Evolutionary conservation across 305 asterid species (phyloP).

Genomic region (Ajuga reptans): DNA sequence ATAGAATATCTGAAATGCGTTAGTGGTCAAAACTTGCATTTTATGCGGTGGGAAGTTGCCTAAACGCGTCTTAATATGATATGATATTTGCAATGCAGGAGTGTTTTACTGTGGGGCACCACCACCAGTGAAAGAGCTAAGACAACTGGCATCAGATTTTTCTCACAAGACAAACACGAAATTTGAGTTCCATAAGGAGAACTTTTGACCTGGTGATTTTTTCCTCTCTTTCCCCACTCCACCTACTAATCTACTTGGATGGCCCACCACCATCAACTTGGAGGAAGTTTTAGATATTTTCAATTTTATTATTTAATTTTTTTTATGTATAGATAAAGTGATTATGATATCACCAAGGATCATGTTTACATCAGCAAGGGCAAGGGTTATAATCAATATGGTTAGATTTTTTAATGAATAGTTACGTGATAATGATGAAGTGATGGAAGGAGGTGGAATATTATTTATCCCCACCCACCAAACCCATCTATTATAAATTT

Average conservation of each 20-base stretch:
- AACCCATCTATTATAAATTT: background rate
- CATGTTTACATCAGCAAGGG: constrained; percentile 21
- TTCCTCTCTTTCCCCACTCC: no score
- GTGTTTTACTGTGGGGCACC: constrained; percentile 89
- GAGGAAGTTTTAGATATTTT: background rate
- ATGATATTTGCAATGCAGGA: constrained; percentile 36
- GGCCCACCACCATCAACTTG: constrained; percentile 16
- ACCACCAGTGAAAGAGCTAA: constrained; percentile 60
- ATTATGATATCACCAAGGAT: constrained; percentile 19
- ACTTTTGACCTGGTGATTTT: constrained; percentile 33
- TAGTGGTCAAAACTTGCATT: no score
- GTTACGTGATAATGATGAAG: background rate
- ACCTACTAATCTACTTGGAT: background rate
- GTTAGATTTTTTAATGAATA: background rate
- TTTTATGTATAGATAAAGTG: background rate
- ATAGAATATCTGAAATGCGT: no score
- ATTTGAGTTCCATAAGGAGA: constrained; percentile 80
- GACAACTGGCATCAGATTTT: constrained; percentile 69
- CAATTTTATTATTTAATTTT: background rate
- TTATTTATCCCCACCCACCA: constrained; percentile 6
- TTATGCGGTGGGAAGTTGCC: no score
- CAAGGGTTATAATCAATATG: background rate
- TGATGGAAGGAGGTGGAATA: constrained; percentile 21
- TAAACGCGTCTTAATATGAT: background rate
- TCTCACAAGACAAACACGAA: constrained; percentile 66